Evolutionary conservation across 169 alveolate genomes (phyloP), one percentile per base, ranked within the genome.

Genomic region (Sarcocystis neurona): DNA sequence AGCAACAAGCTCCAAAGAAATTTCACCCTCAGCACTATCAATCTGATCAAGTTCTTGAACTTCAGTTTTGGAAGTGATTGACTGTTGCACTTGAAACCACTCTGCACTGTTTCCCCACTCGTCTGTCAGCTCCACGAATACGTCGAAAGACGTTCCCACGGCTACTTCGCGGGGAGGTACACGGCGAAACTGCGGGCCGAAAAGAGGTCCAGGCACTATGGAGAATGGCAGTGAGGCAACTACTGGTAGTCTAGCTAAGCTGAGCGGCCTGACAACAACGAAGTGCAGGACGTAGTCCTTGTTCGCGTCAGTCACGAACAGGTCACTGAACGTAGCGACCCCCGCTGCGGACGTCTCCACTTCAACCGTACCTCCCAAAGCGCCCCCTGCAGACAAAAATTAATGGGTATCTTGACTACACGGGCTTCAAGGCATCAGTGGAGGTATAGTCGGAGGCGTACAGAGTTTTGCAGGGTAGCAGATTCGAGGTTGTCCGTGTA

Each of bases 61-160:
- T n/a, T n/a, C n/a, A n/a, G n/a, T n/a, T n/a, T n/a, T n/a, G n/a
- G n/a, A n/a, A n/a, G n/a, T n/a, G n/a, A n/a, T n/a, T n/a, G n/a
- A n/a, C n/a, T n/a, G n/a, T n/a, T n/a, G n/a, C n/a, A n/a, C n/a
- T n/a, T n/a, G n/a, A n/a, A n/a, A n/a, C n/a, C n/a, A n/a, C n/a
- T n/a, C n/a, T n/a, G n/a, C 75, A 15, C 75, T 63, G 43, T 63
- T 63, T 20, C 75, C 75, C 75, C 75, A 63, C 75, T 4, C 43
- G 75, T 63, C 75, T 6, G 32, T 43, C 8, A 63, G 5, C 20
- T 15, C 75, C 4, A 63, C 32, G 18, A 41, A 63, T n/a, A 63
- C 75, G 1, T 37, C 27, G 32, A 63, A 63, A 4, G 10, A 20
- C 32, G 27, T n/a, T 1, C 41, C 75, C 43, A 41, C 44, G 37